phyloP scores from a whole-genome alignment of 108 stramenopile genomes.

The Skeletonema potamos region DNA sequence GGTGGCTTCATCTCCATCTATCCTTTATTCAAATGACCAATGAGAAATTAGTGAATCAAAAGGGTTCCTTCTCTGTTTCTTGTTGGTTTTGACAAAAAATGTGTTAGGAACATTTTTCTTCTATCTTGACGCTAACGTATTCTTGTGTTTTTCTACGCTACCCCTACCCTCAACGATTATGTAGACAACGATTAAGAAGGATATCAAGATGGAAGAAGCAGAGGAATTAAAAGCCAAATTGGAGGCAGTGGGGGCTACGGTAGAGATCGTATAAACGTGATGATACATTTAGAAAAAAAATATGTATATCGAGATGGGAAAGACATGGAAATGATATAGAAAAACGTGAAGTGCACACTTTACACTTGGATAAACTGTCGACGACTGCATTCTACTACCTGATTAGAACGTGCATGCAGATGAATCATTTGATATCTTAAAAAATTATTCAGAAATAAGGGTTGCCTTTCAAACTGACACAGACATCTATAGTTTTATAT shows the following conservation, averaged over 20 bases:
- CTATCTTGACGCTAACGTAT: not conserved
- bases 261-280: conserved; percentile 66
- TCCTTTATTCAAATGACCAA: conserved; percentile 2
- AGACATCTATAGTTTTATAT: not conserved
- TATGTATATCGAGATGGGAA: not conserved
- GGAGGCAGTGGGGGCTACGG: conserved; percentile 76
- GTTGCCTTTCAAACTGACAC: not conserved
- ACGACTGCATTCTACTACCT: not conserved
- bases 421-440: not conserved
- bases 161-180: not conserved
- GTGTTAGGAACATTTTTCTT: not conserved
- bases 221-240: conserved; percentile 82
- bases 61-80: conserved; percentile 3
- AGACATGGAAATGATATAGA: not conserved
- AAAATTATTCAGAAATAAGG: not conserved
- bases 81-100: not conserved
- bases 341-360: not conserved
- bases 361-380: not conserved
- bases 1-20: conserved; percentile 46
- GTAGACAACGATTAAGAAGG: conserved; percentile 65
- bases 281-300: not conserved
- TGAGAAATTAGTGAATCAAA: conserved; percentile 8
- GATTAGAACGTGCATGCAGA: not conserved
- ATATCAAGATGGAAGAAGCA: conserved; percentile 78
- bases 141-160: not conserved